Evolutionary conservation across 2,329 filamentous ascomycete species (phyloP).

Genomic region (Penicillium sp.): DNA sequence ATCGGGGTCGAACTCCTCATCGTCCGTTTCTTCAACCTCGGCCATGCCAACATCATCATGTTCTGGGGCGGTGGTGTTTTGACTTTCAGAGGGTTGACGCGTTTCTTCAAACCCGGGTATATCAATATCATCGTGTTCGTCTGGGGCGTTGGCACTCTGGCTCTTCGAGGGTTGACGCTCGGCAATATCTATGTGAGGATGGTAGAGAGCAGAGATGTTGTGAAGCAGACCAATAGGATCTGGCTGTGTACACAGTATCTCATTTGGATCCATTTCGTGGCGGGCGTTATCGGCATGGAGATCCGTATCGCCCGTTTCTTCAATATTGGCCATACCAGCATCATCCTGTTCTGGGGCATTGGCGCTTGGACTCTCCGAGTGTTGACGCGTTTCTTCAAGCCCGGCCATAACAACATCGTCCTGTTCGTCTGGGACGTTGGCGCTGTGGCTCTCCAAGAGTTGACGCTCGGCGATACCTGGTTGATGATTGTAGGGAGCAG

Average conservation of each 20-base stretch:
- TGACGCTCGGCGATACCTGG: neutral
- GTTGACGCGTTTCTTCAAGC: constrained; percentile 10
- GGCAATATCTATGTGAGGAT: no score
- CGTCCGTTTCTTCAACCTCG: constrained; percentile 15
- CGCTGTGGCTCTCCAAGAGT: neutral
- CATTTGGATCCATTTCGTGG: constrained; percentile 26
- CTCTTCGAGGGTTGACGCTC: no score
- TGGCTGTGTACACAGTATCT: no score
- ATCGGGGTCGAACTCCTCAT: constrained; percentile 15
- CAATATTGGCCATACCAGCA: constrained; percentile 5
- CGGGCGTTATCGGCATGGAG: constrained; percentile 17
- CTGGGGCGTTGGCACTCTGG: no score
- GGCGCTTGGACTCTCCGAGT: neutral
- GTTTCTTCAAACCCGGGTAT: no score
- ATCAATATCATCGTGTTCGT: no score
- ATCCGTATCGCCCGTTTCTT: constrained; percentile 14
- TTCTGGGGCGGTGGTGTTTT: neutral
- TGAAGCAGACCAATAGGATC: no score
- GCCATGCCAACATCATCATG: neutral
- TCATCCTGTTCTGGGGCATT: neutral
- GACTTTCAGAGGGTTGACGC: neutral
- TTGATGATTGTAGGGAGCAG: neutral
- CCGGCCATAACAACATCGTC: constrained; percentile 1
- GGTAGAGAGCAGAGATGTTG: no score
- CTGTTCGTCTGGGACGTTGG: neutral